Conservation (phyloP, 2,329 filamentous ascomycete species). For the Aspergillus candidus region DNA sequence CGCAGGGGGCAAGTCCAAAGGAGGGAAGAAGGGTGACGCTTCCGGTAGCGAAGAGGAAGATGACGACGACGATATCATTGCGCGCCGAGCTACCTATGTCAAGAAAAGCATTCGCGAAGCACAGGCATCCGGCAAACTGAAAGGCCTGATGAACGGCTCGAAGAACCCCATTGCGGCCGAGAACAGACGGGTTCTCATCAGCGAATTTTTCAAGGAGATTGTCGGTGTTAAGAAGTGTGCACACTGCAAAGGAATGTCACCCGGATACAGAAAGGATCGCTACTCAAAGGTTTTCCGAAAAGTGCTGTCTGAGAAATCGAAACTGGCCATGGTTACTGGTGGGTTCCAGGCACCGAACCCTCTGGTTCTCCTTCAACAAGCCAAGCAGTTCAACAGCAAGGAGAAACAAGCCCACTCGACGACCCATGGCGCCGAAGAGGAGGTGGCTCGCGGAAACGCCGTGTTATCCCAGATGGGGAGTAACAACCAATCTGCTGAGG, state of each 20-base stretch:
- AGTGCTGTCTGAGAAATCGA: slow-evolving; percentile 66
- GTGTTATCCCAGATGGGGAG: slow-evolving; percentile 30
- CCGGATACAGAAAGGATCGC: slow-evolving; percentile 79
- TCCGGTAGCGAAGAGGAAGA: slow-evolving; percentile 64
- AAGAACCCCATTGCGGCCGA: slow-evolving; percentile 83
- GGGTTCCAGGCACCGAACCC: slow-evolving; percentile 66
- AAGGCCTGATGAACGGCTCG: slow-evolving; percentile 41
- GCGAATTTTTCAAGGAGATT: slow-evolving; percentile 73
- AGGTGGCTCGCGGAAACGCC: slow-evolving; percentile 49
- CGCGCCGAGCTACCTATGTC: slow-evolving; percentile 62
- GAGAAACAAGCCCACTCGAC: slow-evolving; percentile 40
- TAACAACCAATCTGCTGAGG: slow-evolving; percentile 31
- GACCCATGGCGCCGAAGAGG: slow-evolving; percentile 53
- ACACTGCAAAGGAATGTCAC: slow-evolving; percentile 64
- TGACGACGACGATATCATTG: slow-evolving; percentile 46
- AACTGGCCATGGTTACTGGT: slow-evolving; percentile 65
- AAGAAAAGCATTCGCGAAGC: slow-evolving; percentile 62
- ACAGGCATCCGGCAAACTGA: slow-evolving; percentile 42
- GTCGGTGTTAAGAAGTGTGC: slow-evolving; percentile 64
- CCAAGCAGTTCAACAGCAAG: slow-evolving; percentile 34
- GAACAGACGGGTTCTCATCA: slow-evolving; percentile 67
- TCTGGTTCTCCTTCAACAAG: slow-evolving; percentile 54
- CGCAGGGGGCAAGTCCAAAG: slow-evolving; percentile 42
- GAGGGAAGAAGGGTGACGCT: slow-evolving; percentile 48
- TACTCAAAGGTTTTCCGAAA: slow-evolving; percentile 93